These are phyloP conservation scores for Skeletonema potamos DNA, from an alignment of 108 stramenopile genomes.

Conservation along the genomic window DNA sequence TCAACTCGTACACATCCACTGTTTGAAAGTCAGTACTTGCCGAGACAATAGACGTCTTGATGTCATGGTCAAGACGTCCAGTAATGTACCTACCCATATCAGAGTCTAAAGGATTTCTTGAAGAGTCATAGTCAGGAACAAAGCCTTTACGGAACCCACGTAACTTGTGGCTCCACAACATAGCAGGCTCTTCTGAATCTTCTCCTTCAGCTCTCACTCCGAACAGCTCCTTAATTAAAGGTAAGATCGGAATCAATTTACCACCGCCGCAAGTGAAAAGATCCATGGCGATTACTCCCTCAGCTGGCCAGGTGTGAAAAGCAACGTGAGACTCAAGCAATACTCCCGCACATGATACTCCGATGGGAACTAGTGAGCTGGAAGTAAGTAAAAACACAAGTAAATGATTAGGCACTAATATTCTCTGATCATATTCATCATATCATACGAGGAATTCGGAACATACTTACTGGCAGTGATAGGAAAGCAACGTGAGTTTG, in stretches of 20 bases:
- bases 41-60: conserved; percentile 32
- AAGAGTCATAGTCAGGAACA: conserved; percentile 9
- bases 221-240: conserved; percentile 56
- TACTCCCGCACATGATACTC: conserved; percentile 76
- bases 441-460: too few species aligned
- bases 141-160: conserved; percentile 61
- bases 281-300: conserved; percentile 81
- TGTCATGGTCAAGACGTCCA: conserved; percentile 4
- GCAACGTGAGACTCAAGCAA: conserved; percentile 21
- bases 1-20: conserved; percentile 69
- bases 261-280: conserved; percentile 71
- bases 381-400: neutral
- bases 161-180: conserved; percentile 69
- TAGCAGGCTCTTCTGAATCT: conserved; percentile 27
- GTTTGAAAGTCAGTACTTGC: conserved; percentile 51
- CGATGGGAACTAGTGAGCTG: conserved; percentile 40
- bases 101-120: neutral
- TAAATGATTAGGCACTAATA: neutral
- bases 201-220: conserved; percentile 30
- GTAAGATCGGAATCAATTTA: conserved; percentile 57
- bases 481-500: conserved; percentile 68
- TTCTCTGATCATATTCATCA: conserved; percentile 53
- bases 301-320: conserved; percentile 83
- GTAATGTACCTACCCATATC: conserved; percentile 1
- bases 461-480: conserved; percentile 78